phyloP scores from a whole-genome alignment of 2,329 filamentous ascomycete species.

The Fusarium multiceps region DNA sequence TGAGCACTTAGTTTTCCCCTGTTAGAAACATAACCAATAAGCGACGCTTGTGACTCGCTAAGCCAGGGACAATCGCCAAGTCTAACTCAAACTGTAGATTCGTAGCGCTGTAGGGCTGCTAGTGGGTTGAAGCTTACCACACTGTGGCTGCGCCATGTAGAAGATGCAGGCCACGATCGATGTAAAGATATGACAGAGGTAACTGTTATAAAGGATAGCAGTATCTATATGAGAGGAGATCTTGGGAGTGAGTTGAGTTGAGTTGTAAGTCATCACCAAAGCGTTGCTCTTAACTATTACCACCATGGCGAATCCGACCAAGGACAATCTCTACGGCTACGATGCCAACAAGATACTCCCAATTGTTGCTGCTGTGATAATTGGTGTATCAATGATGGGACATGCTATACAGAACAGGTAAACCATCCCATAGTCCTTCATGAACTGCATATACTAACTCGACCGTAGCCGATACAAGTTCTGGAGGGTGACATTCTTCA shows the following conservation, averaged over 20 bases:
- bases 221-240: not conserved
- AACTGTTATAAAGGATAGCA: not conserved
- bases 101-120: slow-evolving; percentile 35
- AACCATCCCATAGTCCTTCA: not conserved
- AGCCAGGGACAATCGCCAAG: slow-evolving; percentile 2
- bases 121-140: not conserved
- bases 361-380: slow-evolving; percentile 33
- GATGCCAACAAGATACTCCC: slow-evolving; percentile 43
- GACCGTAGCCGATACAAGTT: slow-evolving; percentile 36
- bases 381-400: slow-evolving; percentile 29
- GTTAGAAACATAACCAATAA: not conserved
- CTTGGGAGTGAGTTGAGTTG: not conserved
- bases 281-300: too few relatives aligned
- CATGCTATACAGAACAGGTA: slow-evolving; percentile 39
- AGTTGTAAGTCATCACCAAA: too few relatives aligned
- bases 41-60: not conserved
- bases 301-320: slow-evolving; percentile 30
- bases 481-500: slow-evolving; percentile 45
- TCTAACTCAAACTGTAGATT: slow-evolving; percentile 30
- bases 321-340: slow-evolving; percentile 42
- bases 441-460: not conserved
- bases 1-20: not conserved
- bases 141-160: slow-evolving; percentile 23
- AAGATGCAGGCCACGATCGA: slow-evolving; percentile 1
- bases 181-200: not conserved